Evolutionary conservation across 2,329 filamentous ascomycete species (phyloP).

Genomic region (Nothomitra cinnamomea): DNA sequence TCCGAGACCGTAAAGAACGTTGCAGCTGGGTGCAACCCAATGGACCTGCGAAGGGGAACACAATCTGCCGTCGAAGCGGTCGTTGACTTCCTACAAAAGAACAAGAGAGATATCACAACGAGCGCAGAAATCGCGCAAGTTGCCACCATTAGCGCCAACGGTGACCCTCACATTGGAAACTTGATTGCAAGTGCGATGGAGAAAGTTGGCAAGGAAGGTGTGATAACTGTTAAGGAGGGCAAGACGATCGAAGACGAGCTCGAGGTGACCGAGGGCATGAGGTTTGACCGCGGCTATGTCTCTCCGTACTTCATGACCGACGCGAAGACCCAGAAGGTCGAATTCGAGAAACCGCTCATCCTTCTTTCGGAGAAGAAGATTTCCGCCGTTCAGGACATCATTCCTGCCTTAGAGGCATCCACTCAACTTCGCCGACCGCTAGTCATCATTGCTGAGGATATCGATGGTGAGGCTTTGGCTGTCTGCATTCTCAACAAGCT

Average conservation of each 20-base stretch:
- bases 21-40: slow-evolving; percentile 96
- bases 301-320: slow-evolving; percentile 99
- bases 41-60: slow-evolving; percentile 94
- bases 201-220: slow-evolving; percentile 99
- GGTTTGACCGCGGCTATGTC: slow-evolving; percentile 96
- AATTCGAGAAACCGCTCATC: slow-evolving; percentile 98
- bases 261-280: slow-evolving; percentile 98
- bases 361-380: slow-evolving; percentile 99
- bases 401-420: slow-evolving; percentile 91
- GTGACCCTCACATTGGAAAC: slow-evolving; percentile 84
- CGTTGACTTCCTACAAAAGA: slow-evolving; percentile 81
- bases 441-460: slow-evolving; percentile 97
- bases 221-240: slow-evolving; percentile 99
- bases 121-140: slow-evolving; percentile 95
- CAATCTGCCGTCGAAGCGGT: slow-evolving; percentile 92
- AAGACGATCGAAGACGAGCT: slow-evolving; percentile 97
- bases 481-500: slow-evolving; percentile 99
- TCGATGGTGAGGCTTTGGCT: slow-evolving; percentile 93
- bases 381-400: slow-evolving; percentile 96
- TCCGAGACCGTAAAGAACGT: slow-evolving; percentile 99
- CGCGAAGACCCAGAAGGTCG: slow-evolving; percentile 94
- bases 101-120: slow-evolving; percentile 97
- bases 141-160: slow-evolving; percentile 95
- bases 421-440: slow-evolving; percentile 89
- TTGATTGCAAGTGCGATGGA: slow-evolving; percentile 98